Conservation (phyloP, 441 rosid genomes). For the Brassica balearica region DNA sequence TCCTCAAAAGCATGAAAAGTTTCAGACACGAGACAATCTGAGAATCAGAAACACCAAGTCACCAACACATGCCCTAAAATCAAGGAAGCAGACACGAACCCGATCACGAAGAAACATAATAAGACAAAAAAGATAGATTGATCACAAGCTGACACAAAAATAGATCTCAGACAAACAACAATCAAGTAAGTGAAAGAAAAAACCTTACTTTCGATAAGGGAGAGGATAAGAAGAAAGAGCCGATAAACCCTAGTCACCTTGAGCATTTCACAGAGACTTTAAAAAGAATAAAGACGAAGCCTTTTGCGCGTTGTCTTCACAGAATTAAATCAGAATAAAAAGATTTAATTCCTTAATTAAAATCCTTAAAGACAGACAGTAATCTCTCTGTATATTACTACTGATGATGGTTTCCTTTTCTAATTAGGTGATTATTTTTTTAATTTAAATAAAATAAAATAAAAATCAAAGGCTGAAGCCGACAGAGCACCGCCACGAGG, state of each 20-base stretch:
- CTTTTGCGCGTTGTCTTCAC: slow-evolving; percentile 26
- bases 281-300: slow-evolving; percentile 16
- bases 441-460: not conserved
- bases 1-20: no score
- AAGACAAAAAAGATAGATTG: not conserved
- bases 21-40: no score
- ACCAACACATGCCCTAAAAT: not conserved
- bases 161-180: slow-evolving; percentile 35
- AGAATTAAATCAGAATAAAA: slow-evolving; percentile 23
- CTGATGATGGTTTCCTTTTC: not conserved
- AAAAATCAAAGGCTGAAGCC: slow-evolving; percentile 31
- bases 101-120: slow-evolving; percentile 28
- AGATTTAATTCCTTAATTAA: slow-evolving; percentile 17
- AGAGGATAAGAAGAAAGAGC: slow-evolving; percentile 22
- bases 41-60: no score
- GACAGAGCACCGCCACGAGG: slow-evolving; percentile 43
- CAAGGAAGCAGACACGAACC: slow-evolving; percentile 32
- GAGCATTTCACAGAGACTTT: slow-evolving; percentile 44
- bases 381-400: no score
- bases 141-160: slow-evolving; percentile 22
- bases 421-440: no score
- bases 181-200: not conserved
- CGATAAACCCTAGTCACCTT: slow-evolving; percentile 49
- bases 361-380: slow-evolving; percentile 5
- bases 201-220: slow-evolving; percentile 35